Conservation (phyloP, 2,329 filamentous ascomycete genomes). For the Cercospora brassicicola region DNA sequence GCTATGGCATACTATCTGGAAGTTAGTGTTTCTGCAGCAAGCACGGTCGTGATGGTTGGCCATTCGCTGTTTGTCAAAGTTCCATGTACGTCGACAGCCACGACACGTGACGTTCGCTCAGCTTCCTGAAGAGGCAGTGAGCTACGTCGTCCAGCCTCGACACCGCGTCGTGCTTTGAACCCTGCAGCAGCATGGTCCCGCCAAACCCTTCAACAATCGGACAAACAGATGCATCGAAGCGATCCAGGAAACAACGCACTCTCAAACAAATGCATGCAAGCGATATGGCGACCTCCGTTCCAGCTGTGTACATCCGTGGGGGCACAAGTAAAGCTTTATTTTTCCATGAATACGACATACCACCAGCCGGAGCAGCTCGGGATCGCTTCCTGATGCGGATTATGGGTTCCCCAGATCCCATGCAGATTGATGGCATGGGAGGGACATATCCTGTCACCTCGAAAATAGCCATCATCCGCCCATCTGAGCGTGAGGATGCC, state of each 20-base stretch:
- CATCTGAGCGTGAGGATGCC: slow-evolving; percentile 20
- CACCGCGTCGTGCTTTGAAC: background rate
- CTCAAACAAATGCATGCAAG: background rate
- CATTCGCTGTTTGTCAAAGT: background rate
- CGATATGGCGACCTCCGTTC: slow-evolving; percentile 9
- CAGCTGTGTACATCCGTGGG: slow-evolving; percentile 21
- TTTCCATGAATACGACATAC: slow-evolving; percentile 25
- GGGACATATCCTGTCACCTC: slow-evolving; percentile 24
- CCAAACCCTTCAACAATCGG: background rate
- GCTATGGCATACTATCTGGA: background rate
- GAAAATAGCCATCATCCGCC: slow-evolving; percentile 24
- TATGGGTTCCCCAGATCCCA: slow-evolving; percentile 24
- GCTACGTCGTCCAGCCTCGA: background rate
- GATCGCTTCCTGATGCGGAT: slow-evolving; percentile 23
- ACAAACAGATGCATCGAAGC: background rate
- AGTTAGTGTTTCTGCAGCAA: background rate
- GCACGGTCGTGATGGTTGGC: background rate
- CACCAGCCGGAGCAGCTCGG: slow-evolving; percentile 17
- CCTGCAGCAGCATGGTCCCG: background rate
- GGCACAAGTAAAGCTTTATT: slow-evolving; percentile 27
- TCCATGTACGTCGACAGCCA: background rate
- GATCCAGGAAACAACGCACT: background rate
- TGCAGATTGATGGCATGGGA: slow-evolving; percentile 27
- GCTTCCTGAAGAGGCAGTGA: background rate
- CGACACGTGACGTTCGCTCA: background rate